A percentile compares a stretch with the other conserved stretches of the same genome.
These are phyloP conservation scores for Mortierella claussenii DNA, from an alignment of 192 early-diverging fungal species.

Conservation along the genomic window DNA sequence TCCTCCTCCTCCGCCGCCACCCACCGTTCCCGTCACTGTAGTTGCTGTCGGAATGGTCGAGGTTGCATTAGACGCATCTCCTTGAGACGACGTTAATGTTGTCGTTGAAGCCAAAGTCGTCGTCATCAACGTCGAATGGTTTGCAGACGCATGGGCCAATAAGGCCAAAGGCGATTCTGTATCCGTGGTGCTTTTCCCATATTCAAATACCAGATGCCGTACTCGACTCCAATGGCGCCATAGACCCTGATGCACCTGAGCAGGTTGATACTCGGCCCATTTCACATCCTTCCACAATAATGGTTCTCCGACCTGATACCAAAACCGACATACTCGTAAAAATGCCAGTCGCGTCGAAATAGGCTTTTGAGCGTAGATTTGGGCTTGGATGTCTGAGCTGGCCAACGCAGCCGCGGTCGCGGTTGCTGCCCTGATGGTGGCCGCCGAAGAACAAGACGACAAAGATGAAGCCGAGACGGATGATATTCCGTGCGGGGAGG, in stretches of 20 bases:
- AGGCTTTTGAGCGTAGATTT: slow-evolving; percentile 8
- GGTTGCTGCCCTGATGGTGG: neutral
- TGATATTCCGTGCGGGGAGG: too few species aligned
- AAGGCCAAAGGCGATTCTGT: neutral
- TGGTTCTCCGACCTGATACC: slow-evolving; percentile 22
- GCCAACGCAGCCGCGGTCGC: neutral
- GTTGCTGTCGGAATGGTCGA: neutral
- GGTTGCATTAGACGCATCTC: too few species aligned
- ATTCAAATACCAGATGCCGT: slow-evolving; percentile 8
- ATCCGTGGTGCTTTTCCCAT: slow-evolving; percentile 21
- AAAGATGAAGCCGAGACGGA: too few species aligned
- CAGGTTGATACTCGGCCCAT: slow-evolving; percentile 3
- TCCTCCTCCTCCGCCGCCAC: too few species aligned
- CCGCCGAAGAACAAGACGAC: too few species aligned
- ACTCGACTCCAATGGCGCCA: slow-evolving; percentile 15
- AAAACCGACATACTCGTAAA: slow-evolving; percentile 18
- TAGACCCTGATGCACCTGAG: neutral
- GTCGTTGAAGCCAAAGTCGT: too few species aligned
- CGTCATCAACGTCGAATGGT: too few species aligned
- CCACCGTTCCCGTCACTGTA: too few species aligned
- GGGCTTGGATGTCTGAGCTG: slow-evolving; percentile 2
- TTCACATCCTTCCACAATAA: slow-evolving; percentile 10
- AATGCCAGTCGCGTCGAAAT: slow-evolving; percentile 16
- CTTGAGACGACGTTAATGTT: too few species aligned
- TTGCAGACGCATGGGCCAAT: neutral